Evolutionary conservation across 768 basidiomycete species (phyloP).

Genomic region (Boletus pseudo-olivaceus): DNA sequence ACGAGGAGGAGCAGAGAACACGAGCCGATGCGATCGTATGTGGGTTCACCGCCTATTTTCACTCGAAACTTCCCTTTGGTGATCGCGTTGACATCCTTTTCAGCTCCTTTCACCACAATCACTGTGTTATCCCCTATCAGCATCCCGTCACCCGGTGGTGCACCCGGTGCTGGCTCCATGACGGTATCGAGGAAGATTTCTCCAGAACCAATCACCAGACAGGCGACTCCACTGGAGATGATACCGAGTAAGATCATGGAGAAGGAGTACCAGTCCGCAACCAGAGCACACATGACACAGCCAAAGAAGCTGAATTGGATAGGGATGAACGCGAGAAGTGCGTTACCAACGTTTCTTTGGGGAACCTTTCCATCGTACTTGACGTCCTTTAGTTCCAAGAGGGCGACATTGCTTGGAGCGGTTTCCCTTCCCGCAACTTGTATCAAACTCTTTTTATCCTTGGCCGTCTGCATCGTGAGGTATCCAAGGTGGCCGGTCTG

Average conservation of each 20-base stretch:
- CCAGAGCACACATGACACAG: slow-evolving; percentile 24
- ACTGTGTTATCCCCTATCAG: slow-evolving; percentile 24
- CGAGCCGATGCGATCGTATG: slow-evolving; percentile 23
- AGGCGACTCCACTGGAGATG: slow-evolving; percentile 30
- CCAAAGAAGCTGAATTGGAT: slow-evolving; percentile 22
- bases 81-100: slow-evolving; percentile 30
- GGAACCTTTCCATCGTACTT: slow-evolving; percentile 13
- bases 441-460: background rate
- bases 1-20: slow-evolving; percentile 30
- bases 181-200: slow-evolving; percentile 15
- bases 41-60: slow-evolving; percentile 8
- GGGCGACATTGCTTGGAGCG: slow-evolving; percentile 16
- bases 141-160: slow-evolving; percentile 33
- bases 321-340: slow-evolving; percentile 23
- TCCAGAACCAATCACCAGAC: slow-evolving; percentile 31
- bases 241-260: slow-evolving; percentile 34
- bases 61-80: slow-evolving; percentile 32
- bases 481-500: slow-evolving; percentile 30
- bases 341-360: background rate
- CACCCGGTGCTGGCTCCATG: slow-evolving; percentile 19
- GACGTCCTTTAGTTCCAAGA: slow-evolving; percentile 22
- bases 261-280: slow-evolving; percentile 31
- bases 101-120: slow-evolving; percentile 30
- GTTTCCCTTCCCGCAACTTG: slow-evolving; percentile 16
- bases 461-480: slow-evolving; percentile 20